Conservation (phyloP, 2,329 filamentous ascomycete genomes). For the Ophiosphaerella narmari region DNA sequence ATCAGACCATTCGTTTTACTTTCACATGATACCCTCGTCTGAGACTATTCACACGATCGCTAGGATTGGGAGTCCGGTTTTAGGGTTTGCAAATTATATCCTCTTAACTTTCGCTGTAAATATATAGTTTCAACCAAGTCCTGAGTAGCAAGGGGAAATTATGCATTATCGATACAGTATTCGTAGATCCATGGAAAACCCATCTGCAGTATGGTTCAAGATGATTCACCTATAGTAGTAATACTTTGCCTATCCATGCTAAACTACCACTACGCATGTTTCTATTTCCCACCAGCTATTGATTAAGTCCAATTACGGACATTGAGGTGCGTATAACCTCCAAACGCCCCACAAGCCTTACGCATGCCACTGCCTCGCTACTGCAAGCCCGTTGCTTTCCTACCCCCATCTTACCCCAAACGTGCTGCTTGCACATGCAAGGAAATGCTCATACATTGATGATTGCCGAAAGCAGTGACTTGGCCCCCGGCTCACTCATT, state of each 20-base stretch:
- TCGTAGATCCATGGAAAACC: too few relatives aligned
- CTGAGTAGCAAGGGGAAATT: too few relatives aligned
- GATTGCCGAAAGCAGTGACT: constrained; percentile 1
- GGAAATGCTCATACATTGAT: not conserved
- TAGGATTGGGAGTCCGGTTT: not conserved
- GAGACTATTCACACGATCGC: not conserved
- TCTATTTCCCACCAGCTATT: too few relatives aligned
- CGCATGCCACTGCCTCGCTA: not conserved
- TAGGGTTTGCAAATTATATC: not conserved
- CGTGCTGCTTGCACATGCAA: not conserved
- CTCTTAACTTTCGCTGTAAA: not conserved
- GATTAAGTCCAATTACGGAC: too few relatives aligned
- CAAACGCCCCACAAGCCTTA: not conserved
- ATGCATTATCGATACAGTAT: too few relatives aligned
- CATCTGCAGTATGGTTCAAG: too few relatives aligned
- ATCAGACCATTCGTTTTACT: not conserved
- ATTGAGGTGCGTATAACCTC: not conserved
- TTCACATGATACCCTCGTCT: constrained; percentile 11
- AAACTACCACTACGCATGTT: too few relatives aligned
- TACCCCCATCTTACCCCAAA: not conserved
- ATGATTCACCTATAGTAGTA: too few relatives aligned
- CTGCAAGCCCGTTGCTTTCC: not conserved
- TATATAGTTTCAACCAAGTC: too few relatives aligned
- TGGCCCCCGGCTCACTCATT: not conserved
- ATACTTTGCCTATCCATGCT: too few relatives aligned